Evolutionary conservation across 495 filamentous ascomycete species (phyloP), one percentile per base, ranked within the genome.

Genomic region (Platismatia glauca): DNA sequence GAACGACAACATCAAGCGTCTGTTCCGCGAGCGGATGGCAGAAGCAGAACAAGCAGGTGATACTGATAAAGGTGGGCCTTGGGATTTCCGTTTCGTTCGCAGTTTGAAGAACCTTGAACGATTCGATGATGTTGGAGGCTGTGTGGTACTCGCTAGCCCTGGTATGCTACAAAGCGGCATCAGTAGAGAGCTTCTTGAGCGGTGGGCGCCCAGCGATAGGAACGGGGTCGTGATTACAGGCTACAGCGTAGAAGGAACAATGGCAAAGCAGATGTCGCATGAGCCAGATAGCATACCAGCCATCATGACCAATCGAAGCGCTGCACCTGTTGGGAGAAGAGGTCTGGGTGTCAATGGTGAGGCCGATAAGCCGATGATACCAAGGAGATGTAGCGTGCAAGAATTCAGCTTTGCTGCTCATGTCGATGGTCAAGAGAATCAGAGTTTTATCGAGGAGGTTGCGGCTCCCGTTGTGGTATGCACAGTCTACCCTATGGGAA

Each of bases 151-250:
- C 41, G 94, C 94, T 0, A 91, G 87, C 65, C 94, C 94, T 1
- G 94, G 94, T 83, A 98, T 98, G 94, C 71, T 98, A 57, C 91
- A 98, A 73, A 96, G 90, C 60, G 94, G 94, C 43, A 91, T 95
- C 34, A 95, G 90, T 65, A 80, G 94, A 68, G 90, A 96, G 69
- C 77, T 98, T 15, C 82, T 98, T 4, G 94, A 98, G 75, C 74
- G 94, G 68, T 98, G 94, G 94, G 91, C 93, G 6, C 94, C 94
- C 0, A 93, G 88, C 76, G 87, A 92, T 56, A 88, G 90, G 70
- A 98, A 98, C 73, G 94, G 95, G 15, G 87, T 98, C 31, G 87
- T 98, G 63, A 93, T 98, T 76, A 98, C 94, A 7, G 94, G 94
- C 69, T 98, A 98, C 74, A 94, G 89, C 60, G 94, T 98, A 31